These are phyloP conservation scores for Seiridium unicorne DNA, from an alignment of 2,329 filamentous ascomycete genomes.

Conservation along the genomic window DNA sequence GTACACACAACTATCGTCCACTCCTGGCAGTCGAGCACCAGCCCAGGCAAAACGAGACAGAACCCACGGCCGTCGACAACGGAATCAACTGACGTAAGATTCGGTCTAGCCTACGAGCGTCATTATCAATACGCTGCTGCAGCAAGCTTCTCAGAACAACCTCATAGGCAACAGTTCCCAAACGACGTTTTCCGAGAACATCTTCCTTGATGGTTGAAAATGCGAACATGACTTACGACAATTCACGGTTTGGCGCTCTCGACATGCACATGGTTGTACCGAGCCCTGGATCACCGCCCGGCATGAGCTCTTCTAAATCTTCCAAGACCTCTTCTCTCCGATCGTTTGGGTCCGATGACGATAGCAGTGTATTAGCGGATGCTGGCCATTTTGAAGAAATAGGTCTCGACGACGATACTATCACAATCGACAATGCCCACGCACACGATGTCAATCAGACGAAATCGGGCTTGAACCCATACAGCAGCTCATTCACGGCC, in stretches of 20 bases:
- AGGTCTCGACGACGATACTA: slow-evolving; percentile 71
- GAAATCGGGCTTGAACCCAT: slow-evolving; percentile 43
- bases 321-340: slow-evolving; percentile 88
- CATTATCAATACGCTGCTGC: not conserved
- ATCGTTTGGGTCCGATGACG: slow-evolving; percentile 72
- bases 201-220: slow-evolving; percentile 12
- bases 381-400: slow-evolving; percentile 91
- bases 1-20: not conserved
- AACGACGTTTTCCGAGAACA: not conserved
- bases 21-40: not conserved
- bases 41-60: not conserved
- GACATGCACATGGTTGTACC: slow-evolving; percentile 34
- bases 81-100: no score
- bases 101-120: not conserved
- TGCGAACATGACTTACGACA: slow-evolving; percentile 40
- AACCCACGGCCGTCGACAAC: not conserved
- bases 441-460: slow-evolving; percentile 29
- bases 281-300: slow-evolving; percentile 67
- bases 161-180: no score
- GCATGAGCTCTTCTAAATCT: slow-evolving; percentile 80
- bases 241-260: slow-evolving; percentile 29
- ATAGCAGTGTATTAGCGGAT: slow-evolving; percentile 68
- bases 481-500: slow-evolving; percentile 45
- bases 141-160: no score
- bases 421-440: slow-evolving; percentile 29